Percentiles rank a stretch among this genome's conserved stretches.
These are phyloP conservation scores for Anethum foeniculum DNA, from an alignment of 140 eudicot species.

Conservation along the genomic window DNA sequence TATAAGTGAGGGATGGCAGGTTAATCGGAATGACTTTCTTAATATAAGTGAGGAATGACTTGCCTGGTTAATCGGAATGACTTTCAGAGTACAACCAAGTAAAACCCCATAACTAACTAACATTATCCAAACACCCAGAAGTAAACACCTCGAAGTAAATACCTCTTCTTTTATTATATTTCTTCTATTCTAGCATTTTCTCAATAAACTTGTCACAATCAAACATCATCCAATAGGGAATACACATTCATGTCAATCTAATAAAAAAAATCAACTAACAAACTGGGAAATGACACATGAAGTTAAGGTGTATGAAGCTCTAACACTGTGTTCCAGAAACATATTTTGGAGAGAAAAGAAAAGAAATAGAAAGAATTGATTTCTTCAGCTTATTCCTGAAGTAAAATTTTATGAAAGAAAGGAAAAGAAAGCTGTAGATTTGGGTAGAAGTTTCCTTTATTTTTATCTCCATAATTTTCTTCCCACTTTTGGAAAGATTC, in stretches of 20 bases:
- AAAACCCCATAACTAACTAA: neutral
- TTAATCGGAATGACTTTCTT: neutral
- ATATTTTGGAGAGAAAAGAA: no score
- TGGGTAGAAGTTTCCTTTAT: no score
- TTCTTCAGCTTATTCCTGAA: no score
- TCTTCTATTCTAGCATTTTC: neutral
- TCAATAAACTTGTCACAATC: neutral
- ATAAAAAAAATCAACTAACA: neutral
- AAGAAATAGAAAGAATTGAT: no score
- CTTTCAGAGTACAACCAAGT: neutral
- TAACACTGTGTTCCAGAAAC: no score
- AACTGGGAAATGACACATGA: neutral
- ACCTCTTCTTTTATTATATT: no score
- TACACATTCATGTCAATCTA: neutral
- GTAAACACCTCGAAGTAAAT: neutral
- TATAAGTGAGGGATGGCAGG: neutral
- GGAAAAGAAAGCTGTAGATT: no score
- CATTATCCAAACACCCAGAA: neutral
- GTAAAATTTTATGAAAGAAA: no score
- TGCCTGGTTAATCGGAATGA: neutral
- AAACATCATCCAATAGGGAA: neutral
- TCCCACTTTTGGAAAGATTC: no score
- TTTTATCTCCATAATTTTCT: no score
- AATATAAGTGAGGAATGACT: neutral
- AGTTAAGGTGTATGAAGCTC: neutral